A percentile compares a stretch with the other conserved stretches of the same genome.
Conservation (phyloP, 2,329 filamentous ascomycete species). For the Furcasterigmium furcatum region DNA sequence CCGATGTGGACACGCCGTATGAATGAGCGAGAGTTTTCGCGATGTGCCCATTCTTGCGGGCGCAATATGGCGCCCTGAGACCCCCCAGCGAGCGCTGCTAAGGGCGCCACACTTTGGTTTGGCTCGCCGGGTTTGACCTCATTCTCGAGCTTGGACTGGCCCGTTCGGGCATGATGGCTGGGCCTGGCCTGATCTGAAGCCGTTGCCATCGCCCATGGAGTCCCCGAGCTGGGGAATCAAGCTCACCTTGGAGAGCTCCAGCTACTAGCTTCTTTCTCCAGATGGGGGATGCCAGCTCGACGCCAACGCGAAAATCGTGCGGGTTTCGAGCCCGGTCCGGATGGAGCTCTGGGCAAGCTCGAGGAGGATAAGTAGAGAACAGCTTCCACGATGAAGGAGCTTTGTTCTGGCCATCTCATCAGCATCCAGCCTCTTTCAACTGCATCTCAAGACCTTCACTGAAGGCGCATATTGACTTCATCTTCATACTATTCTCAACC, state of each 20-base stretch:
- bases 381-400: background rate
- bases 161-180: background rate
- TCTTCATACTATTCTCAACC: background rate
- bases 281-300: background rate
- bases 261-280: conserved; percentile 1
- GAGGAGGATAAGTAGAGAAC: background rate
- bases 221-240: background rate
- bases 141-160: background rate
- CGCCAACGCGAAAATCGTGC: background rate
- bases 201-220: background rate
- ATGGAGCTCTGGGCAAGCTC: background rate
- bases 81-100: background rate
- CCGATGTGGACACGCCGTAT: conserved; percentile 4
- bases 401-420: conserved; percentile 1
- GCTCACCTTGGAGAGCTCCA: background rate
- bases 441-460: background rate
- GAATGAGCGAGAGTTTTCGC: conserved; percentile 10
- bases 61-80: background rate
- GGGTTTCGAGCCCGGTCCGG: background rate
- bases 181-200: background rate
- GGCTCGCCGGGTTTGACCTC: conserved; percentile 1
- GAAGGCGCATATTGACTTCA: background rate
- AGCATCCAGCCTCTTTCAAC: background rate
- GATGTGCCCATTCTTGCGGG: background rate
- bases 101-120: background rate